Evolutionary conservation across 1,139 yeast species (phyloP), one percentile per base, ranked within the genome.

Genomic region (Kazachstania sp.): DNA sequence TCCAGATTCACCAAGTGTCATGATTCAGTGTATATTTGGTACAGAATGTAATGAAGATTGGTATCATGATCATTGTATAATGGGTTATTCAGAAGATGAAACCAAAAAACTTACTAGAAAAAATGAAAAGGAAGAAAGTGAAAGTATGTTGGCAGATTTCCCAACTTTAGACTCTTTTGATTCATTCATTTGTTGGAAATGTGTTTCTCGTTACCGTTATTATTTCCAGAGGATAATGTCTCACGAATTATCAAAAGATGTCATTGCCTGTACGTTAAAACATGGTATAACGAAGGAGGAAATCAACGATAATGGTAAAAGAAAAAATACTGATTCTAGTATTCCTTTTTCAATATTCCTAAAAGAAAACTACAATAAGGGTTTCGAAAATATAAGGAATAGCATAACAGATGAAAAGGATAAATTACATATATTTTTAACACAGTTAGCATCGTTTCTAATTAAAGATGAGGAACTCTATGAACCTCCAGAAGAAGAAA

Each of bases 21-120:
- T 92, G 98, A 71, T 86, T 43, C 98, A 94, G 61, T 92, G 98
- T 63, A 74, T 76, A 44, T 72, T 90, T 54, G 98, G 98, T 0
- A 78, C 77, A 29, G 79, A 63, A 1, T 92, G 98, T 67, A 81
- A 81, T 8, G 98, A 92, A 65, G 98, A 92, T 62, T 94, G 98
- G 99, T 94, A 71, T 61, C 99, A 92, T 63, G 96, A 88, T 52
- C 83, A 81, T 52, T 92, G 98, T 63, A 80, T 92, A 11, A 66
- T 86, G 69, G 95, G 95, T 3, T 30, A 43, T 49, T 46, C 59
- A 54, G 45, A 54, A 47, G 43, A 39, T 46, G 46, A 49, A 37
- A 23, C 45, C 4, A 41, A 47, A 54, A 13, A 34, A 45, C 18
- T 51, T 51, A 51, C 30, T 28, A 65, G 56, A 11, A 66, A 57